Evolutionary conservation across 148 eudicot genomes (phyloP).

Genomic region (Silene uniflora): DNA sequence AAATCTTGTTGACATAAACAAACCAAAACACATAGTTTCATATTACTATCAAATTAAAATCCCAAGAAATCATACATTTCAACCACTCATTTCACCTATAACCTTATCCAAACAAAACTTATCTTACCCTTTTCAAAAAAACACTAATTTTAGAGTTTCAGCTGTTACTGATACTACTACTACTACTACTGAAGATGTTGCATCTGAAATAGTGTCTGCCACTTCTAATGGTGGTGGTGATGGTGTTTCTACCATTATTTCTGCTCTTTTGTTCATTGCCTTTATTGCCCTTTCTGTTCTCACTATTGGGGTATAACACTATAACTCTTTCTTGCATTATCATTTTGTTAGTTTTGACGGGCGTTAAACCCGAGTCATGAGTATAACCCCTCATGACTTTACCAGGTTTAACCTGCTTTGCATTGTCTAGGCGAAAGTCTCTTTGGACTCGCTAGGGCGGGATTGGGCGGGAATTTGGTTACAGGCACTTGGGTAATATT

Average conservation of each 20-base stretch:
- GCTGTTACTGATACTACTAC: slow-evolving; percentile 4
- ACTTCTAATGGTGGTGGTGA: slow-evolving; percentile 17
- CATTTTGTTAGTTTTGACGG: not conserved
- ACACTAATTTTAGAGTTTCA: not conserved
- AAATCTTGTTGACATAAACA: slow-evolving; percentile 6
- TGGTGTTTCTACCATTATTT: slow-evolving; percentile 12
- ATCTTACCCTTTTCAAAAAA: slow-evolving; percentile 4
- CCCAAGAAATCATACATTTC: not conserved
- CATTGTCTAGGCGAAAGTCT: too few relatives aligned
- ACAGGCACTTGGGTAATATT: too few relatives aligned
- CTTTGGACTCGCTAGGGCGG: too few relatives aligned
- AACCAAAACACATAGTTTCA: slow-evolving; percentile 4
- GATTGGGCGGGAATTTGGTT: too few relatives aligned
- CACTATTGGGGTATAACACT: slow-evolving; percentile 24
- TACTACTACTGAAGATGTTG: slow-evolving; percentile 12
- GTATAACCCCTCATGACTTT: too few relatives aligned
- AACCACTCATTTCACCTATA: slow-evolving; percentile 22
- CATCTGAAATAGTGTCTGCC: slow-evolving; percentile 17
- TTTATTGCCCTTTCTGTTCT: slow-evolving; percentile 21
- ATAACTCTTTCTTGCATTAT: not conserved
- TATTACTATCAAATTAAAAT: not conserved
- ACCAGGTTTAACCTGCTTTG: too few relatives aligned
- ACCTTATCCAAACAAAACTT: slow-evolving; percentile 21
- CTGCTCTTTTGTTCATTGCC: slow-evolving; percentile 26
- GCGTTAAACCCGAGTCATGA: too few relatives aligned